phyloP scores from a whole-genome alignment of 345 rosid genomes.

The Eucalyptus globulus region DNA sequence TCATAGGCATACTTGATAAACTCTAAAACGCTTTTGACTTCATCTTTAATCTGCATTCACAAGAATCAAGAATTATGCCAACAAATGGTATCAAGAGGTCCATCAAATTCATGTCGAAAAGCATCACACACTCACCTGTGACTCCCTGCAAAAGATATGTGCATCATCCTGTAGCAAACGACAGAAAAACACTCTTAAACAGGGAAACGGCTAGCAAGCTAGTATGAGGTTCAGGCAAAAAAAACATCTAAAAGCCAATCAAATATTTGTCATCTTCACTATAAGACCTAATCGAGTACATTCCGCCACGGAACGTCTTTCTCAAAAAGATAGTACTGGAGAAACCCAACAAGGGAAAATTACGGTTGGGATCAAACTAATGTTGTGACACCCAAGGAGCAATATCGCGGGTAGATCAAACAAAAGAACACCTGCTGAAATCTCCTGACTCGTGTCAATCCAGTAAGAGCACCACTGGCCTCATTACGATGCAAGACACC shows the following conservation, averaged over 20 bases:
- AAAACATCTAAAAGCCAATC: background rate
- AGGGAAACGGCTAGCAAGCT: background rate
- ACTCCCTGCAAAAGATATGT: constrained; percentile 83
- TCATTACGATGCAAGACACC: constrained; percentile 96
- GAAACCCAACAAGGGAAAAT: background rate
- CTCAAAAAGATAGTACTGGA: background rate
- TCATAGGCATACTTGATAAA: constrained; percentile 66
- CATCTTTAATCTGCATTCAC: constrained; percentile 66
- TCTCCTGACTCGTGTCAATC: constrained; percentile 93
- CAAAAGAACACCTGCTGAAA: constrained; percentile 76
- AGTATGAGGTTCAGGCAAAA: background rate
- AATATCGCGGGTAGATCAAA: background rate
- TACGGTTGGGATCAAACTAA: background rate
- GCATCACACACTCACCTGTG: constrained; percentile 40
- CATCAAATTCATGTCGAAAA: background rate
- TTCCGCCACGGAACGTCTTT: background rate
- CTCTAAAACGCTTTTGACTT: constrained; percentile 72
- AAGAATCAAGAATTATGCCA: background rate
- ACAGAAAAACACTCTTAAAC: background rate
- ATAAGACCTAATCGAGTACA: background rate
- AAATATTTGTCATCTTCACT: background rate
- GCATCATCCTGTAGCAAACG: constrained; percentile 79
- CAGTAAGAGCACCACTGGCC: constrained; percentile 96
- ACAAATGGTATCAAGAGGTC: background rate
- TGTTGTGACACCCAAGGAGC: background rate